Percentiles rank a stretch among this genome's conserved stretches.
Conservation (phyloP, 2,329 filamentous ascomycete genomes). For the Fusarium lateritium region DNA sequence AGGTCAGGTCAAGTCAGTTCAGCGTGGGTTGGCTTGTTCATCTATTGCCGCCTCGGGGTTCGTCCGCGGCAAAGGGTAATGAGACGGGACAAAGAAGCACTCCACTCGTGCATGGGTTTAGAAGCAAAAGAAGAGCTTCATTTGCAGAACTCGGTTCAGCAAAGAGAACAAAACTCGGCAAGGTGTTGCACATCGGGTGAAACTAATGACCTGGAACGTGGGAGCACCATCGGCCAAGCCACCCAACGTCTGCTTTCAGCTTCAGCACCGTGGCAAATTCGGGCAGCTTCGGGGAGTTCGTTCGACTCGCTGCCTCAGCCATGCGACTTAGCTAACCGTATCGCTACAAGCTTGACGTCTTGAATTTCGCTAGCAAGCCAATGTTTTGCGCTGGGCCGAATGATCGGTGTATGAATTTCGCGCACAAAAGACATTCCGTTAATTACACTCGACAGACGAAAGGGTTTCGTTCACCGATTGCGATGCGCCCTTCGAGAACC, state of each 20-base stretch:
- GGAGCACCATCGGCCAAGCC: conserved; percentile 15
- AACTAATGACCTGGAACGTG: conserved; percentile 25
- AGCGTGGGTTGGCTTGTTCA: conserved; percentile 20
- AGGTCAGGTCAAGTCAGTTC: conserved; percentile 2
- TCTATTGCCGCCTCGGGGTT: conserved; percentile 20
- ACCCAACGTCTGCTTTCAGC: conserved; percentile 16
- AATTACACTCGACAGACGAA: neutral
- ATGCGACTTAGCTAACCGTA: conserved; percentile 28
- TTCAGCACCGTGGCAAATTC: conserved; percentile 13
- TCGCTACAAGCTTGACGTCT: conserved; percentile 17
- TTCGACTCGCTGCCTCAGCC: conserved; percentile 9
- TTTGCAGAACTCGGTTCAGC: conserved; percentile 1
- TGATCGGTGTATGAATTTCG: conserved; percentile 33
- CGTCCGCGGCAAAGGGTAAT: conserved; percentile 13
- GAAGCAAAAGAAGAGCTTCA: conserved; percentile 10
- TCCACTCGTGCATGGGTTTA: conserved; percentile 24
- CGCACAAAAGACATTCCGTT: conserved; percentile 13
- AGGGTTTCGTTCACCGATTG: neutral
- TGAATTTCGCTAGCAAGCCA: conserved; percentile 15
- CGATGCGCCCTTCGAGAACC: neutral
- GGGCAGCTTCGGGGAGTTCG: conserved; percentile 41
- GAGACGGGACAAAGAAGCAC: conserved; percentile 18
- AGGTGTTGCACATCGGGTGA: conserved; percentile 1
- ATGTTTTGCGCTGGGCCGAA: conserved; percentile 10
- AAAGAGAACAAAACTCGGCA: conserved; percentile 24